A percentile compares a stretch with the other conserved stretches of the same genome.
These are phyloP conservation scores for Leccinum subtestaceum DNA, from an alignment of 768 basidiomycete genomes.

Conservation along the genomic window DNA sequence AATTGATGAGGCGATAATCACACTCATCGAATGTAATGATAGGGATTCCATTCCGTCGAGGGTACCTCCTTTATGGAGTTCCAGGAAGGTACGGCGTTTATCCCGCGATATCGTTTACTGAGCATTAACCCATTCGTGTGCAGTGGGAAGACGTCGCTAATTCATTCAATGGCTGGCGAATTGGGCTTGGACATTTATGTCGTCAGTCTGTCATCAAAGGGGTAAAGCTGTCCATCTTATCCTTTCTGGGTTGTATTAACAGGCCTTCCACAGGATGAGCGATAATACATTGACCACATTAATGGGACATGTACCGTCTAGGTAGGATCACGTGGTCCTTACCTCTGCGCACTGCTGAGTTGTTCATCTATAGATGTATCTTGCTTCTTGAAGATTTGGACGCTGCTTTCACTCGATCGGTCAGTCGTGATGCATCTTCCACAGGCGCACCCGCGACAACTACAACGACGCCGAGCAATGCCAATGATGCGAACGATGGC, in stretches of 20 bases:
- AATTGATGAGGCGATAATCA: conserved; percentile 17
- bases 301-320: conserved; percentile 85
- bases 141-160: conserved; percentile 84
- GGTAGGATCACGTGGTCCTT: conserved; percentile 40
- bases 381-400: conserved; percentile 92
- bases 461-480: conserved; percentile 39
- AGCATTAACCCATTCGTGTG: conserved; percentile 14
- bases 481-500: conserved; percentile 60
- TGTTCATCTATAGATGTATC: conserved; percentile 60
- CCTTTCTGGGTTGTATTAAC: conserved; percentile 9
- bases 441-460: conserved; percentile 66
- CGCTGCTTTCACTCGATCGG: conserved; percentile 85
- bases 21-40: conserved; percentile 17
- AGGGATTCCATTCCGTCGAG: conserved; percentile 88
- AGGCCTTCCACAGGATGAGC: conserved; percentile 61
- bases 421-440: conserved; percentile 76
- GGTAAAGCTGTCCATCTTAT: conserved; percentile 43
- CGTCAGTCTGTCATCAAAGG: conserved; percentile 83
- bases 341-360: conserved; percentile 14
- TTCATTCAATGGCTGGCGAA: conserved; percentile 82
- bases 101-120: conserved; percentile 1
- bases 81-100: conserved; percentile 62
- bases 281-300: conserved; percentile 84
- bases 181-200: conserved; percentile 89
- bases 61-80: conserved; percentile 82